Percentiles rank a stretch among this genome's conserved stretches.
Evolutionary conservation across 495 filamentous ascomycete species (phyloP).

Genomic region (Astrothelium macrocarpum): DNA sequence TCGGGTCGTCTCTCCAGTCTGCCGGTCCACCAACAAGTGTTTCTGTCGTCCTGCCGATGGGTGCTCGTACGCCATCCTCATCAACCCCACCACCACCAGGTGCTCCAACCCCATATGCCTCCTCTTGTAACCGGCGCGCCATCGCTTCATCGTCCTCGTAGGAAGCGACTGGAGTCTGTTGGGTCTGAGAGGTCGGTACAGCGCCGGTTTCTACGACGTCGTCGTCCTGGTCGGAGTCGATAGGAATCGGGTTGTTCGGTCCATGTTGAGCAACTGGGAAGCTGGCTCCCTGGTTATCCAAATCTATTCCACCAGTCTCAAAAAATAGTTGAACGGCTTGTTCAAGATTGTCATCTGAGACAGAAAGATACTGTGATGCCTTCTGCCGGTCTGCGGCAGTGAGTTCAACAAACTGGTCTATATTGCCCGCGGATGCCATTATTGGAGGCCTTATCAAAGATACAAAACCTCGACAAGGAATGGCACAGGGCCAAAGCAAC

Average conservation of each 20-base stretch:
- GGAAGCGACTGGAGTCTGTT: constrained; percentile 5
- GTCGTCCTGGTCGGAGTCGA: constrained; percentile 60
- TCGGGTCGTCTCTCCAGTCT: constrained; percentile 44
- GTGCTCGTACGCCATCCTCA: constrained; percentile 69
- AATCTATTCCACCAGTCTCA: constrained; percentile 54
- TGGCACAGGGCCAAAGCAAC: not conserved
- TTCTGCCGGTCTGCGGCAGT: constrained; percentile 54
- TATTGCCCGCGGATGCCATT: constrained; percentile 30
- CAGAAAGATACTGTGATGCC: constrained; percentile 67
- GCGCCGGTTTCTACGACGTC: constrained; percentile 42
- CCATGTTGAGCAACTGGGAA: constrained; percentile 30
- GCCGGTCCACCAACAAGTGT: constrained; percentile 69
- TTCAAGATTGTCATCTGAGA: constrained; percentile 71
- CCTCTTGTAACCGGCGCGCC: constrained; percentile 82
- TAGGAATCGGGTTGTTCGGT: constrained; percentile 25
- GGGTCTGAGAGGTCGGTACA: constrained; percentile 1
- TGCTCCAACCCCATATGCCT: constrained; percentile 52
- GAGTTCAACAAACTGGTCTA: constrained; percentile 56
- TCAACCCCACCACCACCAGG: constrained; percentile 39
- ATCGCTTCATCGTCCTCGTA: constrained; percentile 85
- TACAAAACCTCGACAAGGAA: not conserved
- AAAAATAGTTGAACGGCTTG: constrained; percentile 87
- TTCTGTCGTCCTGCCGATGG: constrained; percentile 84
- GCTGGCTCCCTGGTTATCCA: constrained; percentile 38
- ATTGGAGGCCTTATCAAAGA: not conserved